Evolutionary conservation across 148 eudicot genomes (phyloP), one percentile per base, ranked within the genome.

Genomic region (Pharnaceum exiguum): DNA sequence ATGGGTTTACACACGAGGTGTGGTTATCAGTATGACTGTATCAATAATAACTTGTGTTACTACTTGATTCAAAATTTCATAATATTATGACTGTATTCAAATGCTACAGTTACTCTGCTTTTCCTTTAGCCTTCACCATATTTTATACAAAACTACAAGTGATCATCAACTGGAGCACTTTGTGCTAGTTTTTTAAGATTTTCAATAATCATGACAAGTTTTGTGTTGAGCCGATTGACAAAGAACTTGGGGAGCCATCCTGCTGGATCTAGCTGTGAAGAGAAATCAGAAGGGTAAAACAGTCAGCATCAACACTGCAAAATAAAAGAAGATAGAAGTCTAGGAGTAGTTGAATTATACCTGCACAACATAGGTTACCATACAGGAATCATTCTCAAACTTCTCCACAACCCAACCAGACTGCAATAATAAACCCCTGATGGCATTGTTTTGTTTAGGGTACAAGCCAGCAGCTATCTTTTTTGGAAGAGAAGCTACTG

Each of bases 331-430:
- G 9, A 32, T 12, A n/a, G 17, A 62, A 10, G 37, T 25, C 25
- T 2, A 39, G 28, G 37, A 11, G 27, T 43, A n/a, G n/a, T n/a
- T n/a, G n/a, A n/a, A n/a, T 21, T 5, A 43, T 56, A 89, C 96
- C 91, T 89, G 96, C 56, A 81, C 96, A 39, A 83, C 89, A 64
- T 85, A 89, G 46, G 96, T 89, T 51, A 89, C 94, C 82, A 81
- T 76, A 69, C 94, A 89, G 18, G 96, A 85, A 72, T 85, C 77
- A 69, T 89, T 69, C 7, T 89, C 75, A 59, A 82, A 85, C 63
- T 86, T 89, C 73, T 89, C 96, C 26, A 89, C 94, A 66, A 89
- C 96, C 96, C 96, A 89, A 17, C 96, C 96, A 18, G 96, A 89
- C 57, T 89, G 96, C 71, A 89, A 40, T 65, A 86, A 59, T n/a